Percentiles rank a stretch among this genome's conserved stretches.
phyloP scores from a whole-genome alignment of 179 eudicot genomes.

The Corrigiola litoralis region DNA sequence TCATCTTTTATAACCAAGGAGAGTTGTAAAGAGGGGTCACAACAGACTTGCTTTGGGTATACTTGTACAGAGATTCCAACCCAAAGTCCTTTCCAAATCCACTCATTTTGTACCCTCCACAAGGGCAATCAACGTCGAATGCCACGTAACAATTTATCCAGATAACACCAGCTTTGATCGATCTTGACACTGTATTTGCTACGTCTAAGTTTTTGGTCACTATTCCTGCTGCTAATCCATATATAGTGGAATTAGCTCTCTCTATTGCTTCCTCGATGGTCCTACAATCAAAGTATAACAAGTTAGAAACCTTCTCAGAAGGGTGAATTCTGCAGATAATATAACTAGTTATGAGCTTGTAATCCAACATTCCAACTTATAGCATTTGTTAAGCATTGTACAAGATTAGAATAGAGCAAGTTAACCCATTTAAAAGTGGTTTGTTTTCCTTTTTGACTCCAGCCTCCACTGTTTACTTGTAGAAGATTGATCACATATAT shows the following conservation, averaged over 20 bases:
- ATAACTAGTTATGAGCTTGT: too few relatives aligned
- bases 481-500: too few relatives aligned
- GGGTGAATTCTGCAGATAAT: too few relatives aligned
- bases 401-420: too few relatives aligned
- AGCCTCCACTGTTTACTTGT: too few relatives aligned
- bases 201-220: constrained; percentile 64
- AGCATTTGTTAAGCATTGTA: too few relatives aligned
- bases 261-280: constrained; percentile 61
- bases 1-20: constrained; percentile 78
- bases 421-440: too few relatives aligned
- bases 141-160: constrained; percentile 85
- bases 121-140: constrained; percentile 56
- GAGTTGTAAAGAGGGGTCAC: constrained; percentile 67
- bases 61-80: constrained; percentile 55
- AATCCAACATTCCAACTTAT: too few relatives aligned
- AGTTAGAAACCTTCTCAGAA: too few relatives aligned
- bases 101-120: constrained; percentile 85
- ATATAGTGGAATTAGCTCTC: constrained; percentile 61
- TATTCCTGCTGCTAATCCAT: constrained; percentile 81
- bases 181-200: constrained; percentile 82
- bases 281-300: constrained; percentile 26
- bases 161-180: constrained; percentile 61
- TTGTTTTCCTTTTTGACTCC: too few relatives aligned
- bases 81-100: constrained; percentile 76
- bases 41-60: constrained; percentile 58